These are phyloP conservation scores for Chaetomium cochliodes DNA, from an alignment of 495 filamentous ascomycete genomes.

Conservation along the genomic window DNA sequence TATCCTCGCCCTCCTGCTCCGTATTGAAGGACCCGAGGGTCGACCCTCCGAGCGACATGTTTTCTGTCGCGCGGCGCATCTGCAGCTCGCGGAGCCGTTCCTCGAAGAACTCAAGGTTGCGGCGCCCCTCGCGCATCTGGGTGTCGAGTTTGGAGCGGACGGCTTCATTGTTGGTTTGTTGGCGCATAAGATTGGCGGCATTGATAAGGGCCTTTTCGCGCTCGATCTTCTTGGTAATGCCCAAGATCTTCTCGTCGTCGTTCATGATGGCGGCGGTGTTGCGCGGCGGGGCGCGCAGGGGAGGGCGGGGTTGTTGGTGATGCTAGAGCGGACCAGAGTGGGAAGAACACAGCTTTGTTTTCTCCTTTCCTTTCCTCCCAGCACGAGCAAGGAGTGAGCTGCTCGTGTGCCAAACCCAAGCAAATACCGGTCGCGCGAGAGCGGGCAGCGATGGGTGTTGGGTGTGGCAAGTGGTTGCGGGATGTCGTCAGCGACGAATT, in stretches of 20 bases:
- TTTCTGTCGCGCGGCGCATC: conserved; percentile 66
- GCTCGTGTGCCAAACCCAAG: conserved; percentile 11
- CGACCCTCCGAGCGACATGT: conserved; percentile 55
- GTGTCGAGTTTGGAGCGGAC: conserved; percentile 86
- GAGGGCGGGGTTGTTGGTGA: conserved; percentile 17
- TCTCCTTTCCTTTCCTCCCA: conserved; percentile 4
- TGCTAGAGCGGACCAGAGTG: conserved; percentile 1
- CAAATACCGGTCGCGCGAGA: conserved; percentile 1
- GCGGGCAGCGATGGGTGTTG: conserved; percentile 12
- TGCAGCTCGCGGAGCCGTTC: conserved; percentile 84
- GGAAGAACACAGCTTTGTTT: background rate
- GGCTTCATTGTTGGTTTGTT: conserved; percentile 85
- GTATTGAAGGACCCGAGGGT: conserved; percentile 38
- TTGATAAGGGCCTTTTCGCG: conserved; percentile 94
- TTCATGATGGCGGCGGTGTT: conserved; percentile 53
- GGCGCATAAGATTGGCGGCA: conserved; percentile 90
- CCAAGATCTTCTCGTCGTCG: conserved; percentile 78
- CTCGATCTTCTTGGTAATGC: conserved; percentile 96
- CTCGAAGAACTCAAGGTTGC: conserved; percentile 93
- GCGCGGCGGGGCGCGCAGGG: conserved; percentile 41
- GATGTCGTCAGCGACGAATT: conserved; percentile 39
- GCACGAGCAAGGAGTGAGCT: background rate
- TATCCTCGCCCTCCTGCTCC: conserved; percentile 45
- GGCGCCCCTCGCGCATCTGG: conserved; percentile 87
- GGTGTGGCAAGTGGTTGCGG: conserved; percentile 21